A percentile compares a stretch with the other conserved stretches of the same genome.
Evolutionary conservation across 2,329 filamentous ascomycete genomes (phyloP).

Genomic region (Fusarium humuli): DNA sequence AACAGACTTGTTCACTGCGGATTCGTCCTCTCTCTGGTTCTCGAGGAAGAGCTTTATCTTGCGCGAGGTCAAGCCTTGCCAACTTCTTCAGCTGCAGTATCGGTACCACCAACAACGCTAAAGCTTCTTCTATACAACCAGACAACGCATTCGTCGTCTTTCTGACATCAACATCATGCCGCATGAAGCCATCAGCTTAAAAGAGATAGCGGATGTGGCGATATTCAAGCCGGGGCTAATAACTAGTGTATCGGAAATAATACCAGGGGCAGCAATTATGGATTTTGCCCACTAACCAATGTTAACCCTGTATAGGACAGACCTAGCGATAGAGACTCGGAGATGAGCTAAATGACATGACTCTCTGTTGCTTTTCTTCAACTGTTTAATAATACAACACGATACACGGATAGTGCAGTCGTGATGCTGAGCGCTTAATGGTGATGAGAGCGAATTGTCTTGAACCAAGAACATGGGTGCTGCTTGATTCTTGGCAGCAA

Average conservation of each 20-base stretch:
- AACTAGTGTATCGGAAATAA: conserved; percentile 28
- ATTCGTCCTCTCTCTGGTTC: conserved; percentile 3
- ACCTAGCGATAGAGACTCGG: neutral
- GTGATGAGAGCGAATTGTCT: conserved; percentile 4
- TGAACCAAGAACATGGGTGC: neutral
- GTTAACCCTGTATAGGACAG: neutral
- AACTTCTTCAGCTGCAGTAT: neutral
- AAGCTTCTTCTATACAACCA: neutral
- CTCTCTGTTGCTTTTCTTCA: neutral
- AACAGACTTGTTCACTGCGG: neutral
- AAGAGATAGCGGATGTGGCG: neutral
- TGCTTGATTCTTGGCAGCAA: conserved; percentile 27
- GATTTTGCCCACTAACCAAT: conserved; percentile 11
- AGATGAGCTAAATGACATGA: neutral
- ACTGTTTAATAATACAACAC: neutral
- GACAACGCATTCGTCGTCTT: neutral
- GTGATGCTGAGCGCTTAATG: conserved; percentile 11
- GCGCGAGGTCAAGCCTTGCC: neutral
- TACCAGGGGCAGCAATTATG: conserved; percentile 30
- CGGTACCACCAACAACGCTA: neutral
- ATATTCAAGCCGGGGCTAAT: conserved; percentile 17
- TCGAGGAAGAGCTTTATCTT: neutral
- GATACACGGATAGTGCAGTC: neutral
- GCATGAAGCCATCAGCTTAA: neutral
- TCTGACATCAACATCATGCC: neutral